phyloP scores from a whole-genome alignment of 2,329 filamentous ascomycete genomes.

The Monilinia vaccinii-corymbosi region DNA sequence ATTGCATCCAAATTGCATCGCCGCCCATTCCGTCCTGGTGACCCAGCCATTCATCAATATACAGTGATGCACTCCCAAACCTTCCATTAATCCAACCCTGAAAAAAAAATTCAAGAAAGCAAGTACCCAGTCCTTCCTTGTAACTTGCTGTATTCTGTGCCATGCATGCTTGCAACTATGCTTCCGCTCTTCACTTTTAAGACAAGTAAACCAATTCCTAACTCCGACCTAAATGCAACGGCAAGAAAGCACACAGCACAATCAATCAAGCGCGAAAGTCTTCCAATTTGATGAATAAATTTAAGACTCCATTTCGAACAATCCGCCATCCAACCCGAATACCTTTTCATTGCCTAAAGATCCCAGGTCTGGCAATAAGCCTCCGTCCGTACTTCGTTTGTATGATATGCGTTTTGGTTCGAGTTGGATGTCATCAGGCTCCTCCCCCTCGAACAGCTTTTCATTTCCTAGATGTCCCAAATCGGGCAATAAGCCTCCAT shows the following conservation, averaged over 20 bases:
- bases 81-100: conserved; percentile 7
- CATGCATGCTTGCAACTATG: neutral
- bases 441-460: conserved; percentile 10
- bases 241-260: neutral
- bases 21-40: neutral
- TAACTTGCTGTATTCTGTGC: neutral
- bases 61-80: neutral
- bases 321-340: conserved; percentile 12
- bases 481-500: conserved; percentile 5
- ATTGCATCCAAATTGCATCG: neutral
- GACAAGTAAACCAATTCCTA: neutral
- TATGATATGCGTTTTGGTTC: conserved; percentile 6
- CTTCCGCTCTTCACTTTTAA: neutral
- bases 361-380: conserved; percentile 4
- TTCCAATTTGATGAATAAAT: neutral
- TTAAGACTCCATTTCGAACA: conserved; percentile 14
- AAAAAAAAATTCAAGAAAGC: neutral
- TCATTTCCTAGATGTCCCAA: conserved; percentile 8
- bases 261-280: neutral
- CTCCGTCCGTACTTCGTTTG: conserved; percentile 5
- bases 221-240: neutral
- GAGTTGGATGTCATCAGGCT: neutral
- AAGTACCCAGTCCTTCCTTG: neutral
- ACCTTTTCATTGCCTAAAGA: conserved; percentile 12
- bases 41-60: neutral